These are phyloP conservation scores for Microstegium vimineum DNA, from an alignment of 176 grass and related monocot species.

Conservation along the genomic window DNA sequence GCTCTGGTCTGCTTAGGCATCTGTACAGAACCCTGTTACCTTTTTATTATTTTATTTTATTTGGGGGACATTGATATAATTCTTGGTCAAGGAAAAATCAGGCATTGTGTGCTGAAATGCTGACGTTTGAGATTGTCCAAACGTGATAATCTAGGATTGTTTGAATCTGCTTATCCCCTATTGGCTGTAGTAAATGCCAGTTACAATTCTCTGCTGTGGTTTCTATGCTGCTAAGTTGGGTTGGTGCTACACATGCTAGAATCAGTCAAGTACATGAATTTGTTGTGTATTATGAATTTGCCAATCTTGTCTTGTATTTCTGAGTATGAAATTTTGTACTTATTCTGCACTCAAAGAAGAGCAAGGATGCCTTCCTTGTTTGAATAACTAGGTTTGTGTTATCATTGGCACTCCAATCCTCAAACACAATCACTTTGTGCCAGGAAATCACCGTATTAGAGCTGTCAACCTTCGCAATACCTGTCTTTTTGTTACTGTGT, in stretches of 20 bases:
- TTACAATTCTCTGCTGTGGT: background rate
- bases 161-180: background rate
- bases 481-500: background rate
- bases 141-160: background rate
- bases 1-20: background rate
- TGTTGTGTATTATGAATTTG: background rate
- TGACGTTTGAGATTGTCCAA: background rate
- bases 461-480: background rate
- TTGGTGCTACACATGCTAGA: background rate
- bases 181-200: background rate
- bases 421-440: background rate
- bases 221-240: background rate
- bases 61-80: background rate
- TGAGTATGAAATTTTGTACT: background rate
- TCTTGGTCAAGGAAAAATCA: background rate
- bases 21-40: no score
- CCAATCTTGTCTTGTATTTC: background rate
- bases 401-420: background rate
- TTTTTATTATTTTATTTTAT: background rate
- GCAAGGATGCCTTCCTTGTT: background rate
- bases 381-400: constrained; percentile 17
- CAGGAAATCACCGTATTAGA: background rate
- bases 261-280: background rate
- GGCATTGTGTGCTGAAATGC: background rate
- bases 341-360: background rate